A percentile compares a stretch with the other conserved stretches of the same genome.
These are phyloP conservation scores for Pseudogymnoascus sp. DNA, from an alignment of 2,329 filamentous ascomycete genomes.

Conservation along the genomic window DNA sequence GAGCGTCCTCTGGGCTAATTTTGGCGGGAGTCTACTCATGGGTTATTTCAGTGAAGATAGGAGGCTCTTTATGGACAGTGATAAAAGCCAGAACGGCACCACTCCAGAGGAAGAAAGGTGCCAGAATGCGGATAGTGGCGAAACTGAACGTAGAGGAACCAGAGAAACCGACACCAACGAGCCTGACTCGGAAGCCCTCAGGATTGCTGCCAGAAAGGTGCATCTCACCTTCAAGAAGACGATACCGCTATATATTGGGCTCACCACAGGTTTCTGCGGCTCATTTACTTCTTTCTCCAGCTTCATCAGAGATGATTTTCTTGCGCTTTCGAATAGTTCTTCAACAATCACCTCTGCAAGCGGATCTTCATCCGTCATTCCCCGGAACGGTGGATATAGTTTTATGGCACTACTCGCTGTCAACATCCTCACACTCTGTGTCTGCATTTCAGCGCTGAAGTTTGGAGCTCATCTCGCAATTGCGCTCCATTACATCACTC, in stretches of 20 bases:
- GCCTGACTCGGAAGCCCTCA: slow-evolving; percentile 12
- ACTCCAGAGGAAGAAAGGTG: slow-evolving; percentile 28
- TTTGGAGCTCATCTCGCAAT: slow-evolving; percentile 69
- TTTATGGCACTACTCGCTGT: slow-evolving; percentile 75
- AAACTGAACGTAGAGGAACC: slow-evolving; percentile 10
- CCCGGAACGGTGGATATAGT: slow-evolving; percentile 66
- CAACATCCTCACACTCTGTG: slow-evolving; percentile 59
- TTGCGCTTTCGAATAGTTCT: slow-evolving; percentile 70
- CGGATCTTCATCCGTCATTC: slow-evolving; percentile 27
- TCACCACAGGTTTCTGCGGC: slow-evolving; percentile 81
- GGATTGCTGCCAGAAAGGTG: slow-evolving; percentile 42
- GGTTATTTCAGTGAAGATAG: slow-evolving; percentile 78
- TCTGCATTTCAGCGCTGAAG: slow-evolving; percentile 62
- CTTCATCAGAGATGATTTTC: slow-evolving; percentile 72
- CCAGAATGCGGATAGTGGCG: slow-evolving; percentile 19
- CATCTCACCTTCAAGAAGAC: slow-evolving; percentile 68
- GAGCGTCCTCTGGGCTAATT: slow-evolving; percentile 78
- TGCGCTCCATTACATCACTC: slow-evolving; percentile 47
- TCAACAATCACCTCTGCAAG: slow-evolving; percentile 30
- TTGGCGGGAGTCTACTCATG: slow-evolving; percentile 72
- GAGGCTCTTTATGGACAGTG: slow-evolving; percentile 53
- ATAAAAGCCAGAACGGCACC: slow-evolving; percentile 28
- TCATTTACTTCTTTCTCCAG: slow-evolving; percentile 86
- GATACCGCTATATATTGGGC: slow-evolving; percentile 78
- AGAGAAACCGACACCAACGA: slow-evolving; percentile 11